Percentiles rank a stretch among this genome's conserved stretches.
phyloP scores from a whole-genome alignment of 2,329 filamentous ascomycete species.

The Talaromyces sp. region DNA sequence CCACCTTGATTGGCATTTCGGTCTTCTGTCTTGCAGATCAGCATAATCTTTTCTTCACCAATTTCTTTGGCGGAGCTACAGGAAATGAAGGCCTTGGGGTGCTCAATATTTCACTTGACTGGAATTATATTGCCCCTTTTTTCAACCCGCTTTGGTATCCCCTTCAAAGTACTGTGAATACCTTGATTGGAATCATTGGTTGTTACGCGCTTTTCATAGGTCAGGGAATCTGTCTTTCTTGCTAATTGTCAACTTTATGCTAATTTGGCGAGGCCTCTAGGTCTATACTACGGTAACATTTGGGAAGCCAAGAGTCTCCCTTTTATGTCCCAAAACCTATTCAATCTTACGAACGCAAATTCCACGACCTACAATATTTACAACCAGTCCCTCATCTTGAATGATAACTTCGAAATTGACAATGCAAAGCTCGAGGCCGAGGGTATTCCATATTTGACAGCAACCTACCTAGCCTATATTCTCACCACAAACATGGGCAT shows the following conservation, averaged over 20 bases:
- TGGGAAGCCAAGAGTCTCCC: slow-evolving; percentile 43
- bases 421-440: slow-evolving; percentile 32
- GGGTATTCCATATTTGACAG: slow-evolving; percentile 47
- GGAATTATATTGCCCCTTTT: slow-evolving; percentile 45
- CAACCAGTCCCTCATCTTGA: slow-evolving; percentile 47
- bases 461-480: slow-evolving; percentile 42
- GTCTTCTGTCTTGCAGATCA: slow-evolving; percentile 51
- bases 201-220: slow-evolving; percentile 41
- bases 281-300: slow-evolving; percentile 45
- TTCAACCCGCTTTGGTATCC: slow-evolving; percentile 41
- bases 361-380: slow-evolving; percentile 38
- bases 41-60: slow-evolving; percentile 46
- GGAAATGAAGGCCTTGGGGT: slow-evolving; percentile 48
- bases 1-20: slow-evolving; percentile 42
- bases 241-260: background rate
- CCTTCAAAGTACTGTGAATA: slow-evolving; percentile 41
- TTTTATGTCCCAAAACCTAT: slow-evolving; percentile 47
- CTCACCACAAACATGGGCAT: slow-evolving; percentile 49
- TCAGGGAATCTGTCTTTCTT: background rate
- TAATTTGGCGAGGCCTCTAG: background rate
- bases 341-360: slow-evolving; percentile 37
- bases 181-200: slow-evolving; percentile 38
- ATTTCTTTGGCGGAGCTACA: slow-evolving; percentile 52
- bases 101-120: slow-evolving; percentile 46
- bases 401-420: slow-evolving; percentile 41